A percentile compares a stretch with the other conserved stretches of the same genome.
Evolutionary conservation across 2,329 filamentous ascomycete species (phyloP).

Genomic region (Sporothrix variecibatus): DNA sequence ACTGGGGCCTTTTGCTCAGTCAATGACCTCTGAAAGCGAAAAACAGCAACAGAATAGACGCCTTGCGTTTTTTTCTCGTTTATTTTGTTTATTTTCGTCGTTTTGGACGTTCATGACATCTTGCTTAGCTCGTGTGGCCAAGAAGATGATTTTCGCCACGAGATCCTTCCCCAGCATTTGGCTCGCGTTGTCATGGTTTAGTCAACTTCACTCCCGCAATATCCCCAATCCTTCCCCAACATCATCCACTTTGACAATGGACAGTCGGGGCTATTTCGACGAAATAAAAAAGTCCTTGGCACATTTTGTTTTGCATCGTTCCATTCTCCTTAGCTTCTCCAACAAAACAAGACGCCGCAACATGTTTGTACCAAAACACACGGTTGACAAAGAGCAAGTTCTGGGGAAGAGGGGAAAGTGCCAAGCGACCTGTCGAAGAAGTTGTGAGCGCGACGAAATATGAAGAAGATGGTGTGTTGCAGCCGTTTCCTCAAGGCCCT

Average conservation of each 20-base stretch:
- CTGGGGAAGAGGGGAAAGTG: slow-evolving; percentile 1
- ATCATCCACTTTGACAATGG: too few species aligned
- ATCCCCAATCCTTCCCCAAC: background rate
- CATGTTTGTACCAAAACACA: background rate
- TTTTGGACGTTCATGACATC: background rate
- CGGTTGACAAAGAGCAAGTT: background rate
- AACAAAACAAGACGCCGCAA: background rate
- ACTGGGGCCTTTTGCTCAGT: background rate
- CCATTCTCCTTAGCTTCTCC: background rate
- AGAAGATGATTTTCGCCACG: background rate
- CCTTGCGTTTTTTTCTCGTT: background rate
- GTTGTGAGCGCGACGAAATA: background rate
- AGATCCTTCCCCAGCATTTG: background rate
- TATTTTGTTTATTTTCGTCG: background rate
- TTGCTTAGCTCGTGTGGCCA: background rate
- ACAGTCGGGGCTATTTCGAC: too few species aligned
- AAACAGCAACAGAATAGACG: too few species aligned
- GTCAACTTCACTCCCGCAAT: background rate
- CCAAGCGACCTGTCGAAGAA: background rate
- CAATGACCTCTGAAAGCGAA: background rate
- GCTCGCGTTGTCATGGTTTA: background rate
- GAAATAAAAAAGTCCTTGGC: background rate
- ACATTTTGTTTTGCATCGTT: background rate
- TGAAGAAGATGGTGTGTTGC: background rate
- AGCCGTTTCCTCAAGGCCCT: background rate